Evolutionary conservation across 495 filamentous ascomycete species (phyloP).

Genomic region (Daldinia decipiens): DNA sequence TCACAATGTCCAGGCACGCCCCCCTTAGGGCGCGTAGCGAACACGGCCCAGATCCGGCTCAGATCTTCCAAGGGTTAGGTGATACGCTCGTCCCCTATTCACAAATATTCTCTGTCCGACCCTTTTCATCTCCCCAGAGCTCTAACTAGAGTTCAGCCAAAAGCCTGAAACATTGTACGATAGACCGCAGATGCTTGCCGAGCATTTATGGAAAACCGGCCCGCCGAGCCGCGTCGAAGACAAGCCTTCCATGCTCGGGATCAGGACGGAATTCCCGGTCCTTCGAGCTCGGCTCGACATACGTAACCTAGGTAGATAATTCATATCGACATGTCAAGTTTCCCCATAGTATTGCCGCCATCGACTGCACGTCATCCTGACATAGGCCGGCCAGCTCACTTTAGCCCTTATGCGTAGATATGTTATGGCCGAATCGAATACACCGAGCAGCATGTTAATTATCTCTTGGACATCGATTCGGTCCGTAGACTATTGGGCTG

Average conservation of each 20-base stretch:
- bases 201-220: conserved; percentile 43
- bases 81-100: conserved; percentile 13
- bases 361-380: conserved; percentile 23
- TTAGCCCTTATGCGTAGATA: background rate
- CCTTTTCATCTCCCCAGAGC: conserved; percentile 23
- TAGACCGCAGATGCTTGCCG: conserved; percentile 29
- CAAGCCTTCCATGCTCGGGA: conserved; percentile 27
- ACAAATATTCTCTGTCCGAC: conserved; percentile 17
- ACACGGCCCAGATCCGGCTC: conserved; percentile 22
- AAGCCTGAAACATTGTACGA: conserved; percentile 33
- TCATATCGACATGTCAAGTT: conserved; percentile 15
- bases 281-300: conserved; percentile 21
- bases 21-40: conserved; percentile 16
- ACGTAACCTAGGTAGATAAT: conserved; percentile 10
- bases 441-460: conserved; percentile 1
- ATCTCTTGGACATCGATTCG: conserved; percentile 17
- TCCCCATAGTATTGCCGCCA: conserved; percentile 26
- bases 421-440: background rate
- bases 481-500: conserved; percentile 31
- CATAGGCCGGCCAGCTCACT: conserved; percentile 2
- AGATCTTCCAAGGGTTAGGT: conserved; percentile 23
- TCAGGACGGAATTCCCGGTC: conserved; percentile 37
- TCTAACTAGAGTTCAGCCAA: conserved; percentile 40
- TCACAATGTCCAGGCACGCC: conserved; percentile 28
- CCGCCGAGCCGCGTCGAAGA: conserved; percentile 32